Percentiles rank a stretch among this genome's conserved stretches.
phyloP scores from a whole-genome alignment of 2,329 filamentous ascomycete genomes.

The Cryphonectria radicalis region DNA sequence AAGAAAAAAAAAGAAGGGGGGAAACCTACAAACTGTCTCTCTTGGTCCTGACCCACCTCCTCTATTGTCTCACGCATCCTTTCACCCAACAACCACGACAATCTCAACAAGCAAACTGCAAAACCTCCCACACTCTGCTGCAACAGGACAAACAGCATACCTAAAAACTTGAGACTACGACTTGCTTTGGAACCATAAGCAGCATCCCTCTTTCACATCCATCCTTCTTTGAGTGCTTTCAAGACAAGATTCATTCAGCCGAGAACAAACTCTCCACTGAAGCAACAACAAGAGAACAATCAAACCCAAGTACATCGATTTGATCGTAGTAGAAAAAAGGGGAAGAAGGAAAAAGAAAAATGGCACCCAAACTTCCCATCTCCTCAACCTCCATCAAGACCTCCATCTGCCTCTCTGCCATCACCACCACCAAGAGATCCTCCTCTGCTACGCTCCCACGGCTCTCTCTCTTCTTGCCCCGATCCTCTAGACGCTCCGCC shows the following conservation, averaged over 20 bases:
- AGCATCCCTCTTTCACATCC: neutral
- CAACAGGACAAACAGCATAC: neutral
- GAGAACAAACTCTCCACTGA: neutral
- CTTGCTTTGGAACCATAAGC: neutral
- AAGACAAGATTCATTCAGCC: neutral
- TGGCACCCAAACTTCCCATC: neutral
- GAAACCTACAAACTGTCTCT: neutral
- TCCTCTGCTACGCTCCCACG: neutral
- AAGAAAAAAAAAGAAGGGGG: too few species aligned
- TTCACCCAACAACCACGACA: neutral
- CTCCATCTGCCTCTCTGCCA: neutral
- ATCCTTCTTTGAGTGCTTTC: neutral
- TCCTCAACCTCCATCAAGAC: neutral
- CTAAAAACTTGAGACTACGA: neutral
- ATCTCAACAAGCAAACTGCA: constrained; percentile 2
- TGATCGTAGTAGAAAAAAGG: neutral
- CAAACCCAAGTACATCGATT: neutral
- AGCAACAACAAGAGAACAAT: neutral
- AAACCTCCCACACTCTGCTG: neutral
- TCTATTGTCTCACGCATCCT: neutral
- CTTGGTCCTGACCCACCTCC: neutral
- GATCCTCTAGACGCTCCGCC: neutral
- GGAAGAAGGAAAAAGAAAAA: neutral
- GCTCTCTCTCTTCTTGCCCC: neutral
- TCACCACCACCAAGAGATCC: neutral